These are phyloP conservation scores for Sporisorium reilianum DNA, from an alignment of 1,284 basidiomycete genomes.

Conservation along the genomic window DNA sequence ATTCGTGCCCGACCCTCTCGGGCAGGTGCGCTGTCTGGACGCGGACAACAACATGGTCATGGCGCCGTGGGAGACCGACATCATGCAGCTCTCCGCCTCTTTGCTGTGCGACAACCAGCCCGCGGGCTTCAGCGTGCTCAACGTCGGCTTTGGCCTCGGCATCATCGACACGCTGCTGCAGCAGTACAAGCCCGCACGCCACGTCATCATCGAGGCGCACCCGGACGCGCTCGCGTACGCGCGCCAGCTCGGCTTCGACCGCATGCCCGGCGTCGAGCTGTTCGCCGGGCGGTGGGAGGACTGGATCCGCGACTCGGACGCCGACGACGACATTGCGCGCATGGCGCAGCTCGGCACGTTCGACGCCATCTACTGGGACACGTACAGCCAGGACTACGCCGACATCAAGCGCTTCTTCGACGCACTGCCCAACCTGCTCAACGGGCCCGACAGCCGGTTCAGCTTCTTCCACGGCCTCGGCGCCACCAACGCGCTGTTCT, in stretches of 20 bases:
- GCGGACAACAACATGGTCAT: constrained; percentile 76
- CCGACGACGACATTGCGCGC: constrained; percentile 82
- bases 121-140: constrained; percentile 79
- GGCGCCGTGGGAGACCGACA: constrained; percentile 74
- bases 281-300: constrained; percentile 70
- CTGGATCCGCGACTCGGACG: constrained; percentile 81
- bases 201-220: constrained; percentile 96
- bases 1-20: constrained; percentile 75
- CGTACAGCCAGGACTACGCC: constrained; percentile 87
- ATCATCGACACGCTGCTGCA: constrained; percentile 91
- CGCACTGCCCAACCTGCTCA: constrained; percentile 82
- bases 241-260: constrained; percentile 71
- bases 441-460: constrained; percentile 77
- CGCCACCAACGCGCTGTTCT: constrained; percentile 83
- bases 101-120: constrained; percentile 59
- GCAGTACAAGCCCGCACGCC: constrained; percentile 76
- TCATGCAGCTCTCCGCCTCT: constrained; percentile 59
- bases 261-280: constrained; percentile 58
- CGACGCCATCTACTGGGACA: constrained; percentile 93
- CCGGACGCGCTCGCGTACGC: constrained; percentile 87
- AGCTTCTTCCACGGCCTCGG: constrained; percentile 98
- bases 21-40: constrained; percentile 84
- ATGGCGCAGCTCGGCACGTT: constrained; percentile 78
- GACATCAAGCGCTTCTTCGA: constrained; percentile 87
- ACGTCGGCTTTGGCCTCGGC: constrained; percentile 93